These are phyloP conservation scores for Wallacemonas sp. DNA, from an alignment of 208 protist species.

Conservation along the genomic window DNA sequence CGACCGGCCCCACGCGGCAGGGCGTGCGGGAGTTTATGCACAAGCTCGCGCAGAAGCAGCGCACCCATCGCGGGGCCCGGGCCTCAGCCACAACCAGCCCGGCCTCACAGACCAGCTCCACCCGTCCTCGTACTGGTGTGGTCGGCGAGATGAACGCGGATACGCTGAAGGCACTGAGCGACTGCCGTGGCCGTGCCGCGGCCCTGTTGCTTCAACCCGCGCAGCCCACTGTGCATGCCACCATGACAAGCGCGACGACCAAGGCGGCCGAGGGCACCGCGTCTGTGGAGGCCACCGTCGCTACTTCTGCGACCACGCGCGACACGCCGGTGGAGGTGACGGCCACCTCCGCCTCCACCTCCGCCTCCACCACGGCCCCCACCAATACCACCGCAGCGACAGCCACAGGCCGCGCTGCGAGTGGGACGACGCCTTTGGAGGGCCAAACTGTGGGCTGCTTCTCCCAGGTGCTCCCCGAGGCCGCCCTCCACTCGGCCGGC, in stretches of 20 bases:
- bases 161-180: neutral
- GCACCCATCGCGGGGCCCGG: neutral
- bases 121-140: neutral
- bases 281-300: no score
- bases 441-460: constrained; percentile 4
- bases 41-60: neutral
- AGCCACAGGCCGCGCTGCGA: no score
- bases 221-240: no score
- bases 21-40: constrained; percentile 5
- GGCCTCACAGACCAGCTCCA: constrained; percentile 73
- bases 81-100: constrained; percentile 17
- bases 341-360: no score
- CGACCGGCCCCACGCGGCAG: neutral
- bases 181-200: neutral
- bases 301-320: no score
- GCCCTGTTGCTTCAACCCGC: constrained; percentile 1
- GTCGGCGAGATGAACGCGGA: constrained; percentile 5
- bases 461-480: constrained; percentile 4
- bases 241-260: no score
- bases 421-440: neutral
- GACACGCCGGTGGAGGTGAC: no score
- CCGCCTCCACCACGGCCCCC: no score
- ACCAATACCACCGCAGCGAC: no score
- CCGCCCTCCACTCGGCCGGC: constrained; percentile 20
- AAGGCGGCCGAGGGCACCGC: no score